Evolutionary conservation across 257 asterid genomes (phyloP), one percentile per base, ranked within the genome.

Genomic region (Prunella vulgaris): DNA sequence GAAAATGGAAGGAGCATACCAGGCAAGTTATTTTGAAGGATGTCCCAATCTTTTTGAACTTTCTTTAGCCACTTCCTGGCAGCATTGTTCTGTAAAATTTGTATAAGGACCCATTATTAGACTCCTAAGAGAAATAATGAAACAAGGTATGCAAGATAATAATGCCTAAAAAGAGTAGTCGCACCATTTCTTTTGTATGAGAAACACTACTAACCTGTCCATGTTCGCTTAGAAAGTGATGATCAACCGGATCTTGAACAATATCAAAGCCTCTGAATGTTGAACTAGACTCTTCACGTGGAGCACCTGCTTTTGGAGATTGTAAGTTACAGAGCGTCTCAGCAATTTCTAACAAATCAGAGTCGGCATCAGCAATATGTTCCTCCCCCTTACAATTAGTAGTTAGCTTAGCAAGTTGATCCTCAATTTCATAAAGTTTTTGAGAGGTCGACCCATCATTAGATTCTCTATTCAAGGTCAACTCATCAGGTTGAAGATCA

Each of bases 1-100:
- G 48, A 63, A 71, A 79, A 54, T 12, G 35, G 38, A 5, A 54
- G 69, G 70, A 64, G 64, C 75, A 65, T 83, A 89, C 99, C 98
- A 1, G 99, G 99, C 52, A 94, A 84, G 84, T 94, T 94, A 72
- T 92, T 92, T 80, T 84, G 99, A 77, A 94, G 96, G 72, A 94
- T 91, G 76, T 82, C 87, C 99, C 99, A 94, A 78, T 94, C 99
- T 73, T 85, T 92, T 67, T 92, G 97, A 71, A 91, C 92, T 84
- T 92, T 94, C 92, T 77, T 88, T 67, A 94, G 96, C 99, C 99
- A 94, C 84, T 88, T 94, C 83, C 95, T 92, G 58, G 89, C 84
- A 69, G 96, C 87, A 59, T 64, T 83, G 74, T 76, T 89, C 97
- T 94, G 89, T 69, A 78, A 83, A 76, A 51, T 49, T 66, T 57